phyloP scores from a whole-genome alignment of 2,329 filamentous ascomycete species.

The Fusarium hainanense region DNA sequence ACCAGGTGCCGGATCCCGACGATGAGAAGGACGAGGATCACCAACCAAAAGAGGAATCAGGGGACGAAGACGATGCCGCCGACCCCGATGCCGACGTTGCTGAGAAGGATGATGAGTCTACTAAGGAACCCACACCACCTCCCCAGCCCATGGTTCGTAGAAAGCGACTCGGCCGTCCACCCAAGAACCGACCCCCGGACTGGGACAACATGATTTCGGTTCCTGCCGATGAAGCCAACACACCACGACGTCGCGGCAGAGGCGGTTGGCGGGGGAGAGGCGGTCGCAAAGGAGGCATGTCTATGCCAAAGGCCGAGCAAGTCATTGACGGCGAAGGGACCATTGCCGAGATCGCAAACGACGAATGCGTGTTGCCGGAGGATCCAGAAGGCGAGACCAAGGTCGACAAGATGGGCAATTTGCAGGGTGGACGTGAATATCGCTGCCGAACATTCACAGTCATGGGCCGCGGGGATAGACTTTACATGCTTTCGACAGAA shows the following conservation, averaged over 20 bases:
- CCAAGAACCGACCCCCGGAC: slow-evolving; percentile 84
- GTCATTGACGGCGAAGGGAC: slow-evolving; percentile 95
- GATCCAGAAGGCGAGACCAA: slow-evolving; percentile 92
- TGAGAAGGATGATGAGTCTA: slow-evolving; percentile 54
- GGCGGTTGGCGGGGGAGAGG: slow-evolving; percentile 77
- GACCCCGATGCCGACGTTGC: slow-evolving; percentile 45
- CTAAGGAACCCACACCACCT: slow-evolving; percentile 64
- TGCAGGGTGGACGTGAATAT: slow-evolving; percentile 88
- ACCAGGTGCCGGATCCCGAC: slow-evolving; percentile 52
- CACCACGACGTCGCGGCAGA: slow-evolving; percentile 72
- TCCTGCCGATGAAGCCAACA: slow-evolving; percentile 65
- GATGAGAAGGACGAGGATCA: slow-evolving; percentile 59
- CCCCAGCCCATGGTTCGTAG: slow-evolving; percentile 75
- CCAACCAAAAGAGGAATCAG: slow-evolving; percentile 64
- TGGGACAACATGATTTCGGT: slow-evolving; percentile 74
- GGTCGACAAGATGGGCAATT: slow-evolving; percentile 87
- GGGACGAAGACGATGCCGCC: slow-evolving; percentile 53
- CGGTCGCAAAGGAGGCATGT: slow-evolving; percentile 74
- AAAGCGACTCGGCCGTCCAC: slow-evolving; percentile 84
- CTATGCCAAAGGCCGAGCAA: slow-evolving; percentile 82
- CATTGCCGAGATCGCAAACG: slow-evolving; percentile 87
- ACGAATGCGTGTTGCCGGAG: slow-evolving; percentile 89
- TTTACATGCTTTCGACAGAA: slow-evolving; percentile 99
- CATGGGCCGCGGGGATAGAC: slow-evolving; percentile 80
- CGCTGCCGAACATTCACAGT: slow-evolving; percentile 96